phyloP scores from a whole-genome alignment of 2,329 filamentous ascomycete genomes.

The Xylaria hypoxylon region DNA sequence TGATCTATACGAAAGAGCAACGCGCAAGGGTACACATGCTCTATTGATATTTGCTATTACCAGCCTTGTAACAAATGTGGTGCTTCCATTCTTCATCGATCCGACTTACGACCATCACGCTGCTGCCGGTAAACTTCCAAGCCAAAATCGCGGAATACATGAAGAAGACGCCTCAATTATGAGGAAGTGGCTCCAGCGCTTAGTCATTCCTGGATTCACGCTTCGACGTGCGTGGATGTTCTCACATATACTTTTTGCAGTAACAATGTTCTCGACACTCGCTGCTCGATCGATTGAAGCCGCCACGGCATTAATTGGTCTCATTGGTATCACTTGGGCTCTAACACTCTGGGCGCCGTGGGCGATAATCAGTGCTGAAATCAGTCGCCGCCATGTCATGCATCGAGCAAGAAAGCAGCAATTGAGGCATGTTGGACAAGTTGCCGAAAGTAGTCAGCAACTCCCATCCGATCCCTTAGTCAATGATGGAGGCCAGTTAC shows the following conservation, averaged over 20 bases:
- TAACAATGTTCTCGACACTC: slow-evolving; percentile 85
- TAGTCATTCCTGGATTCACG: slow-evolving; percentile 85
- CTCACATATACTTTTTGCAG: slow-evolving; percentile 84
- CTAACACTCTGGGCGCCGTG: slow-evolving; percentile 95
- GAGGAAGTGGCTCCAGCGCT: slow-evolving; percentile 64
- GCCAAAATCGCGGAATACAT: slow-evolving; percentile 36
- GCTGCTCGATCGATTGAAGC: slow-evolving; percentile 77
- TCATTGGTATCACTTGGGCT: slow-evolving; percentile 92
- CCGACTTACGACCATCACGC: slow-evolving; percentile 75
- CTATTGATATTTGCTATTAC: slow-evolving; percentile 89
- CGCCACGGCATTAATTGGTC: slow-evolving; percentile 81
- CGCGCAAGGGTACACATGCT: slow-evolving; percentile 88
- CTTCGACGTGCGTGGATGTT: slow-evolving; percentile 89
- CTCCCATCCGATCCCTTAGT: slow-evolving; percentile 45
- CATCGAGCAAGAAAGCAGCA: slow-evolving; percentile 56
- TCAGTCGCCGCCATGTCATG: slow-evolving; percentile 80
- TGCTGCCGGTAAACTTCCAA: slow-evolving; percentile 51
- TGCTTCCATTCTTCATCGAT: slow-evolving; percentile 86
- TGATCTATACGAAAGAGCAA: slow-evolving; percentile 83
- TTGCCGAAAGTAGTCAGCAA: slow-evolving; percentile 34
- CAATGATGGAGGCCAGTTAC: slow-evolving; percentile 49
- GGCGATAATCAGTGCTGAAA: slow-evolving; percentile 93
- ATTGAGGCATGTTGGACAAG: slow-evolving; percentile 46
- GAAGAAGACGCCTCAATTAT: slow-evolving; percentile 52
- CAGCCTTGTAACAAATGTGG: slow-evolving; percentile 82